A percentile compares a stretch with the other conserved stretches of the same genome.
Evolutionary conservation across 176 grass and related monocot species (phyloP).

Genomic region (Oryza meyeriana): DNA sequence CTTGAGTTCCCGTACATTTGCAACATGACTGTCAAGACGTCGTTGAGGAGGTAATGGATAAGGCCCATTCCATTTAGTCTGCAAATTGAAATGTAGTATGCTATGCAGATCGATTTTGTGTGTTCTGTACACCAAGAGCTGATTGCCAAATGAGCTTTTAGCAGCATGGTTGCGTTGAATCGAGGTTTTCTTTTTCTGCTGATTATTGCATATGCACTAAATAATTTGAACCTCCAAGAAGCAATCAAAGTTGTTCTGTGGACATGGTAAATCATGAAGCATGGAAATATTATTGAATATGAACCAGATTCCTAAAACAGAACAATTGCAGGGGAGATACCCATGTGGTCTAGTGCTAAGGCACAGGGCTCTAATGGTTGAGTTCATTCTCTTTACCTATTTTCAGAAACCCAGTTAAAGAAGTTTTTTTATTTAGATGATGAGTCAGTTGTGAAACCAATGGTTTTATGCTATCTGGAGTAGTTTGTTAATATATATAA

Average conservation of each 20-base stretch:
- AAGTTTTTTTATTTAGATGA: neutral
- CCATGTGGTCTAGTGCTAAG: neutral
- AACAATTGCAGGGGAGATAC: neutral
- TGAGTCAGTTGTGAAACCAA: neutral
- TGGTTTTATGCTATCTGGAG: neutral
- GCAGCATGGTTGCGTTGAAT: neutral
- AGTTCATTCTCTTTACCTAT: neutral
- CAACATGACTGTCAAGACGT: slow-evolving; percentile 90
- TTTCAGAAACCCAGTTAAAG: neutral
- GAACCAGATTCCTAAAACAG: neutral
- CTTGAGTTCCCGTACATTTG: slow-evolving; percentile 77
- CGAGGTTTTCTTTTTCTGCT: neutral
- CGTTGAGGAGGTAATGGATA: slow-evolving; percentile 69
- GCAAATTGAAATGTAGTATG: neutral
- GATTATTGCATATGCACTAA: neutral
- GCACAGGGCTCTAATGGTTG: neutral
- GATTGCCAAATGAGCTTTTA: neutral
- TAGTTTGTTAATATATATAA: neutral
- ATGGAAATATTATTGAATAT: neutral
- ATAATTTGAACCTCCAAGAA: neutral
- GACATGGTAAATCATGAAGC: neutral
- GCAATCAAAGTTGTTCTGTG: neutral
- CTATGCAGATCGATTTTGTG: neutral
- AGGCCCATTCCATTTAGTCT: neutral
- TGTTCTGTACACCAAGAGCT: neutral